Base-by-base conservation (phyloP, 306 rosid genomes). In the Prunus padus region DNA sequence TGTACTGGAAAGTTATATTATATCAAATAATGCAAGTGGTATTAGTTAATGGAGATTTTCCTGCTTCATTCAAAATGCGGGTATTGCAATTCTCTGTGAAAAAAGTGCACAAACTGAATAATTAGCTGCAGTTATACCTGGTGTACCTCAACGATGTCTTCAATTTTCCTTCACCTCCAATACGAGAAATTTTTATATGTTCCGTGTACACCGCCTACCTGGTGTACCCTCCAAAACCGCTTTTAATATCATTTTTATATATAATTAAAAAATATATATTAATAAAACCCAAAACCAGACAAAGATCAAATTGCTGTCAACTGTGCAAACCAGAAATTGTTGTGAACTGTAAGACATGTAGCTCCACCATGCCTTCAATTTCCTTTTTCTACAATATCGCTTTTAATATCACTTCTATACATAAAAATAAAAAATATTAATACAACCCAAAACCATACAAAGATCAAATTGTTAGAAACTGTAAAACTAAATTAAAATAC, bases 11-110 rank as follows among this genome's bases (percentile, higher is more conserved):
- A 7, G 0, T 37, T 5, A 33, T 54, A 11, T 30, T 9, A 22
- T 40, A 40, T 71, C 66, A 8, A 56, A 22, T 72, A 54, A 71
- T 54, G 65, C 33, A 3, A 31, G 50, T 69, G 44, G 51, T 55
- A 55, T 9, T 12, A 51, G 63, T 69, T 4, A 70, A 51, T 51
- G 63, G 59, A 49, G 11, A 46, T 30, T 18, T 65, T 65, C 11
- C 11, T 37, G 10, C 44, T 62, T 62, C 20, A 30, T 30, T 12
- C 26, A 28, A 61, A 20, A 25, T 13, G 19, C 4, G 33, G 8
- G 65, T 23, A 13, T 12, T 55, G 14, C 61, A 55, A 33, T 13
- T 60, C 65, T 25, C 2, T 60, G 37, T 4, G 2, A 25, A 25
- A 25, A 18, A 25, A 60, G 19, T 59, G 18, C 37, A 25, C 33